These are phyloP conservation scores for Microsporum audouinii DNA, from an alignment of 2,329 filamentous ascomycete species.

Conservation along the genomic window DNA sequence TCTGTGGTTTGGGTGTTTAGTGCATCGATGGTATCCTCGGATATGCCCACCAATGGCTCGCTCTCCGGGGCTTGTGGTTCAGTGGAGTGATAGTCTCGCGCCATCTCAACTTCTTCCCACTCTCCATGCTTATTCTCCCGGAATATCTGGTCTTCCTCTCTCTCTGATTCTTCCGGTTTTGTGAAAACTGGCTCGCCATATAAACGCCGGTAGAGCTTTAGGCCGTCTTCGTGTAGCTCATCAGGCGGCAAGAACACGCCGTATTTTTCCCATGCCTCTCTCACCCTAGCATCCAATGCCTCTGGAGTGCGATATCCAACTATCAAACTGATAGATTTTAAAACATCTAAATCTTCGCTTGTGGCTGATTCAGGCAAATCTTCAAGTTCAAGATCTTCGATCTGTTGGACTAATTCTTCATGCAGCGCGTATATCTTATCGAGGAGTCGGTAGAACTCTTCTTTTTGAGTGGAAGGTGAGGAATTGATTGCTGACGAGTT, in stretches of 20 bases:
- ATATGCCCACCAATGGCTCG: background rate
- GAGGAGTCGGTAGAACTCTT: slow-evolving; percentile 26
- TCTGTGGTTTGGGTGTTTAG: background rate
- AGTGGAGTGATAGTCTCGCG: background rate
- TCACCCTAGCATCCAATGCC: slow-evolving; percentile 39
- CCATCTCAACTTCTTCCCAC: slow-evolving; percentile 26
- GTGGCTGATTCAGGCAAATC: slow-evolving; percentile 19
- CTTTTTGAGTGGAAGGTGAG: slow-evolving; percentile 16
- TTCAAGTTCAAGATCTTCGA: slow-evolving; percentile 26
- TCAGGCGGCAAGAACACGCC: slow-evolving; percentile 64
- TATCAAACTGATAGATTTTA: slow-evolving; percentile 21
- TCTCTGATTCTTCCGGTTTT: slow-evolving; percentile 16
- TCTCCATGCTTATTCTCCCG: slow-evolving; percentile 29
- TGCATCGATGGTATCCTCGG: background rate
- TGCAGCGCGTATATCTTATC: slow-evolving; percentile 30
- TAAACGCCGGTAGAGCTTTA: slow-evolving; percentile 62
- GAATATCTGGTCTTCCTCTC: slow-evolving; percentile 25
- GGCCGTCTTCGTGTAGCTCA: slow-evolving; percentile 59
- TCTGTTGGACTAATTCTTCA: slow-evolving; percentile 23
- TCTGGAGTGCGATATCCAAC: slow-evolving; percentile 25
- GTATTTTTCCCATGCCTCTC: slow-evolving; percentile 61
- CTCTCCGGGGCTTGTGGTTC: background rate
- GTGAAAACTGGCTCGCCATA: slow-evolving; percentile 56
- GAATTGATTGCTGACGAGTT: background rate
- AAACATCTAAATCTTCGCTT: slow-evolving; percentile 19